Evolutionary conservation across 1,284 basidiomycete species (phyloP).

Genomic region (Trichosporon sp.): DNA sequence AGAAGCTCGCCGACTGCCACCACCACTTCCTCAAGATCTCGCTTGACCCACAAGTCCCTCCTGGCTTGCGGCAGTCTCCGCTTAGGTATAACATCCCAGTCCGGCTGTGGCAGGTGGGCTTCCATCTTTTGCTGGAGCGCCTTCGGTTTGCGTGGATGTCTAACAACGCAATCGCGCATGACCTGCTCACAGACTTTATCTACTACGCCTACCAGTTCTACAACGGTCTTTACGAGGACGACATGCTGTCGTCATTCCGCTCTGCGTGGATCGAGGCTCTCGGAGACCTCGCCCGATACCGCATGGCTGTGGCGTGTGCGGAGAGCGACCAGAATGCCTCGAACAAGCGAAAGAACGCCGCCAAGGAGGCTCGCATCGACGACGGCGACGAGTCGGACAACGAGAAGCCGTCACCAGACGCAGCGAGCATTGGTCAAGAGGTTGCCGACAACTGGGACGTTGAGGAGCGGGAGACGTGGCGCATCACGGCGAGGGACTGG

Average conservation of each 20-base stretch:
- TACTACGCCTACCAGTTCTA: constrained; percentile 95
- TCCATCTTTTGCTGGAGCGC: constrained; percentile 82
- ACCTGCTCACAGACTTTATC: constrained; percentile 83
- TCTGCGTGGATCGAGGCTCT: constrained; percentile 90
- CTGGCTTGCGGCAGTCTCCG: constrained; percentile 79
- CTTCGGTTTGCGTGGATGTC: constrained; percentile 68
- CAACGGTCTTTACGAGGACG: constrained; percentile 79
- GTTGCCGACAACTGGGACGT: constrained; percentile 81
- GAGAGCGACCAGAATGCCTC: constrained; percentile 21
- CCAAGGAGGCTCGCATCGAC: constrained; percentile 21
- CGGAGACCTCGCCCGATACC: constrained; percentile 88
- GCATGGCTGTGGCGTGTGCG: constrained; percentile 71
- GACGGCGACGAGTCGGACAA: constrained; percentile 19
- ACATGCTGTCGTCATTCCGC: constrained; percentile 63
- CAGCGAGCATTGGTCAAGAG: constrained; percentile 73
- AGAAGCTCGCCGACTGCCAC: constrained; percentile 71
- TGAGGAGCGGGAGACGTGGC: constrained; percentile 90
- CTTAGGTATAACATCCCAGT: constrained; percentile 92
- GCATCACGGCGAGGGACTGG: constrained; percentile 84
- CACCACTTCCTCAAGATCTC: constrained; percentile 82
- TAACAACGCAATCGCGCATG: constrained; percentile 47
- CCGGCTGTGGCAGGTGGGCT: constrained; percentile 85
- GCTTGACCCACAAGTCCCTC: constrained; percentile 76
- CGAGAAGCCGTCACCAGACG: constrained; percentile 42
- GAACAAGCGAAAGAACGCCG: constrained; percentile 20